Conservation (phyloP, 75 land plant genomes). For the Selaginella moellendorffii region DNA sequence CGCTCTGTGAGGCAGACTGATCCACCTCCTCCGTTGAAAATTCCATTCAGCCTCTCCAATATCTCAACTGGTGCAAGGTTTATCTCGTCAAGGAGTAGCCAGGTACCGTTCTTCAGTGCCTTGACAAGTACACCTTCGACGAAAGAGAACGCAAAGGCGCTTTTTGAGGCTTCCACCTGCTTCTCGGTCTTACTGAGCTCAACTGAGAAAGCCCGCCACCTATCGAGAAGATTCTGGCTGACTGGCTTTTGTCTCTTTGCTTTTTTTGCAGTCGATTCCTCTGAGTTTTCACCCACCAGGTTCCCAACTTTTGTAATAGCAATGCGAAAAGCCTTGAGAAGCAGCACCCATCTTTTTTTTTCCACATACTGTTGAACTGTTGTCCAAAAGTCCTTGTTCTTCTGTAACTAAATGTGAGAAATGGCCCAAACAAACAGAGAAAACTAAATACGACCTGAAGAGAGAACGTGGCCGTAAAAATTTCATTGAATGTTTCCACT, state of each 20-base stretch:
- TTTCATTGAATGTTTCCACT: conserved; percentile 42
- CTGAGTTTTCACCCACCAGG: background rate
- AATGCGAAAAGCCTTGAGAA: conserved; percentile 33
- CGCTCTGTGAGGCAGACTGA: conserved; percentile 83
- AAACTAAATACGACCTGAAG: conserved; percentile 25
- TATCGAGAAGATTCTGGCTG: conserved; percentile 19
- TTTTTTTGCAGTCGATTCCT: background rate
- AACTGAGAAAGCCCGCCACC: conserved; percentile 51
- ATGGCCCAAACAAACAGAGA: no score
- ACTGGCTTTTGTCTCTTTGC: conserved; percentile 58
- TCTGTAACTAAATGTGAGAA: conserved; percentile 30
- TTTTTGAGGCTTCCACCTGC: conserved; percentile 42
- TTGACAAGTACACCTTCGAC: conserved; percentile 89
- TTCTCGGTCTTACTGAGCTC: conserved; percentile 34
- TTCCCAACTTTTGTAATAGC: conserved; percentile 30
- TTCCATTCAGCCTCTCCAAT: conserved; percentile 71
- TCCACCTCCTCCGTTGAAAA: conserved; percentile 68
- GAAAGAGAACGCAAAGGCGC: conserved; percentile 68
- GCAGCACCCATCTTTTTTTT: conserved; percentile 49
- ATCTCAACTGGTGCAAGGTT: conserved; percentile 92
- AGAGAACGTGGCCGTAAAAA: conserved; percentile 59
- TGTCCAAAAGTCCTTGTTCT: conserved; percentile 32
- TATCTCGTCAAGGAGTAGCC: conserved; percentile 94
- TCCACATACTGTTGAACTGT: conserved; percentile 29
- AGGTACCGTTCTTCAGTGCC: conserved; percentile 72